Evolutionary conservation across 345 rosid genomes (phyloP).

Genomic region (Gossypium arboreum): DNA sequence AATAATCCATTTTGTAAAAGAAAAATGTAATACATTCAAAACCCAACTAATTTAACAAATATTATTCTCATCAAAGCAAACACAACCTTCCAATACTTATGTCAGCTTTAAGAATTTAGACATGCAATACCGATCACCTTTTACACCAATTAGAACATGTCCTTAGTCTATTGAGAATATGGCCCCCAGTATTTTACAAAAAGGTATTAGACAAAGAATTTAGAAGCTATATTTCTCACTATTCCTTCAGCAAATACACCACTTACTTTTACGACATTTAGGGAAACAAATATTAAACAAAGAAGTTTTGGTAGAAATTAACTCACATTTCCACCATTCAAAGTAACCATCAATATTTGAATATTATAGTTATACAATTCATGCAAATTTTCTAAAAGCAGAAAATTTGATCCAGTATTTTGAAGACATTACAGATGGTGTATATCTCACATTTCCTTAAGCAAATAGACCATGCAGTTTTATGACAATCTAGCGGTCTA

Average conservation of each 20-base stretch:
- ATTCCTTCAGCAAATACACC: background rate
- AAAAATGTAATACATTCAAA: background rate
- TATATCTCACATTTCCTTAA: background rate
- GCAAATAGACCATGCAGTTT: background rate
- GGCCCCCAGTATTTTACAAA: background rate
- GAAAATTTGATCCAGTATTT: background rate
- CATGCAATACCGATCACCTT: background rate
- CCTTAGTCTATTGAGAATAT: background rate
- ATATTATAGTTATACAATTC: background rate
- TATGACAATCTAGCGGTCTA: background rate
- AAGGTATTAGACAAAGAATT: background rate
- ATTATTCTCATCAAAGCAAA: background rate
- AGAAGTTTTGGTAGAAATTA: background rate
- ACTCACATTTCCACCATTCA: background rate
- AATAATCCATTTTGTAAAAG: background rate
- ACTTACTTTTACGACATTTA: background rate
- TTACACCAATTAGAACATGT: background rate
- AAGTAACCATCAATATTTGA: slow-evolving; percentile 1
- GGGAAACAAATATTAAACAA: background rate
- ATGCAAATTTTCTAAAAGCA: background rate
- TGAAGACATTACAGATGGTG: background rate
- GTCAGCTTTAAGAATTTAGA: background rate
- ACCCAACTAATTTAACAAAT: background rate
- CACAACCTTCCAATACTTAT: background rate
- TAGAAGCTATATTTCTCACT: background rate